A percentile compares a stretch with the other conserved stretches of the same genome.
These are phyloP conservation scores for Aureobasidium vineae DNA, from an alignment of 2,329 filamentous ascomycete genomes.

Conservation along the genomic window DNA sequence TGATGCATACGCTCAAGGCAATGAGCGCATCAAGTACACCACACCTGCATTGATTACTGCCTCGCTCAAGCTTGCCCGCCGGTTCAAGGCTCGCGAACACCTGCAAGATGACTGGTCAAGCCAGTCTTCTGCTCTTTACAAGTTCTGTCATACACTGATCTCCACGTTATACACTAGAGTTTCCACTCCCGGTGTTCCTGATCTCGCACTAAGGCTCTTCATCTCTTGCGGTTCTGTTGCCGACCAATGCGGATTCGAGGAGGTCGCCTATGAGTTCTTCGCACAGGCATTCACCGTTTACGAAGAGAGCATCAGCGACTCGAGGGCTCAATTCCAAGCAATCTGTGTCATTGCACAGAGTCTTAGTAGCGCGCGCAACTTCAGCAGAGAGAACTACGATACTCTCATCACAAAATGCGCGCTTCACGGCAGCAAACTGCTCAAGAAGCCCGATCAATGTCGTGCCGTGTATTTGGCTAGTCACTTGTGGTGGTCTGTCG, in stretches of 20 bases:
- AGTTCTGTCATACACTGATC: constrained; percentile 88
- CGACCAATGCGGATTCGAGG: constrained; percentile 86
- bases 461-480: constrained; percentile 94
- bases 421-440: constrained; percentile 90
- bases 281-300: constrained; percentile 98
- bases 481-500: constrained; percentile 96
- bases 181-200: constrained; percentile 67
- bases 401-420: constrained; percentile 98
- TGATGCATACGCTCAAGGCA: constrained; percentile 86
- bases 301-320: constrained; percentile 93
- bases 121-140: constrained; percentile 80
- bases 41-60: constrained; percentile 89
- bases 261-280: constrained; percentile 97
- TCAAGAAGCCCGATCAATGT: constrained; percentile 98
- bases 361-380: constrained; percentile 83
- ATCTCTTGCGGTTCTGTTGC: constrained; percentile 90
- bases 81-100: constrained; percentile 88
- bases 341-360: constrained; percentile 91
- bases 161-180: constrained; percentile 86
- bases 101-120: constrained; percentile 72
- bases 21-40: constrained; percentile 93
- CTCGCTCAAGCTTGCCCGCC: constrained; percentile 82
- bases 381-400: constrained; percentile 97
- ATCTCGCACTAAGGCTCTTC: constrained; percentile 85
- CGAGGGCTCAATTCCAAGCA: constrained; percentile 94